These are phyloP conservation scores for Boeremia lycopersici DNA, from an alignment of 2,329 filamentous ascomycete species.

Conservation along the genomic window DNA sequence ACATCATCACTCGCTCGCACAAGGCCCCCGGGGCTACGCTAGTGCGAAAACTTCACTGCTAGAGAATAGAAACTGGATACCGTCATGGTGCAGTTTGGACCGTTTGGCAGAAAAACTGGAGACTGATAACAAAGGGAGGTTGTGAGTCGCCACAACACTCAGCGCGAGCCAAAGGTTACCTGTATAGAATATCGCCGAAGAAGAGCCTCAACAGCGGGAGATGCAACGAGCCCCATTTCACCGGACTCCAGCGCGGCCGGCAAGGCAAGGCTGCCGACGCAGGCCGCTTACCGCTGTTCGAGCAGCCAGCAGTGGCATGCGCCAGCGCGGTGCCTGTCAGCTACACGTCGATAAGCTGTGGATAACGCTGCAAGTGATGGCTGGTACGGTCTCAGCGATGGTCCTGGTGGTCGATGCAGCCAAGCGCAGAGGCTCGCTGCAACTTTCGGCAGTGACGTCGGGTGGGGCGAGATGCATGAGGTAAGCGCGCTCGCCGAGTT, in stretches of 20 bases:
- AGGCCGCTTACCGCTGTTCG: constrained; percentile 19
- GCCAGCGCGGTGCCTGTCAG: constrained; percentile 4
- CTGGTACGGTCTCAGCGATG: constrained; percentile 10
- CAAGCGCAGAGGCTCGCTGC: constrained; percentile 11
- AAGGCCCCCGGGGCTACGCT: constrained; percentile 25
- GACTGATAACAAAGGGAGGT: constrained; percentile 25
- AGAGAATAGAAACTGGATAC: constrained; percentile 37
- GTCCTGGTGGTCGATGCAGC: constrained; percentile 13
- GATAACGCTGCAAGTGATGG: constrained; percentile 10
- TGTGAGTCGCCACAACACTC: constrained; percentile 33
- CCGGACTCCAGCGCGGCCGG: constrained; percentile 30
- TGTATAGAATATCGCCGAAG: constrained; percentile 26
- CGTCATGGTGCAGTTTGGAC: constrained; percentile 30
- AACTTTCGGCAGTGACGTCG: constrained; percentile 25
- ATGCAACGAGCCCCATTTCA: constrained; percentile 27
- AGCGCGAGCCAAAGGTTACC: constrained; percentile 6
- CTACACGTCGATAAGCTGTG: constrained; percentile 12
- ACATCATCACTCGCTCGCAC: constrained; percentile 33
- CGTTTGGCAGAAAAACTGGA: constrained; percentile 30
- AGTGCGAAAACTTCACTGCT: constrained; percentile 31
- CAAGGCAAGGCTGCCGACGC: constrained; percentile 26
- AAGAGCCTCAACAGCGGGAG: constrained; percentile 11
- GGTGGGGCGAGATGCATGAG: constrained; percentile 15
- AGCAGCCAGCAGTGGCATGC: not conserved
- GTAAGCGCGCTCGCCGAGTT: constrained; percentile 30